Percentiles rank a stretch among this genome's conserved stretches.
phyloP scores from a whole-genome alignment of 495 filamentous ascomycete genomes.

The Neurospora tetraspora region DNA sequence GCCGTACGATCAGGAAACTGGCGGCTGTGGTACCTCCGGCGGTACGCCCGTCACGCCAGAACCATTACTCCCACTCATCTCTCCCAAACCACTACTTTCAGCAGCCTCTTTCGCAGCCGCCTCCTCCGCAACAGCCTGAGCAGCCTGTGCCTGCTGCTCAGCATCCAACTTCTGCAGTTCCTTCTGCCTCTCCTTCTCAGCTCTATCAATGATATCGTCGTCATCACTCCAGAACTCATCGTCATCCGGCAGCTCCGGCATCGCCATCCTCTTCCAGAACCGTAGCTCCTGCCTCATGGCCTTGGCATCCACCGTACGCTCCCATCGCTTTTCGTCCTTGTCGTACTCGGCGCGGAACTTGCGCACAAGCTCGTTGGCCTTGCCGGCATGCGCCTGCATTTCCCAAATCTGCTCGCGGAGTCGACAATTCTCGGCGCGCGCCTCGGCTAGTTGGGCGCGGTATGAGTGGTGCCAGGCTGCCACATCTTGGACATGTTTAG shows the following conservation, averaged over 20 bases:
- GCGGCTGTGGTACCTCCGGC: background rate
- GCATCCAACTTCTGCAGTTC: constrained; percentile 27
- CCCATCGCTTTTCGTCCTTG: constrained; percentile 36
- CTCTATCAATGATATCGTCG: constrained; percentile 43
- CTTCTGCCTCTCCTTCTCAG: constrained; percentile 37
- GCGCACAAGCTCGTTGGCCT: constrained; percentile 39
- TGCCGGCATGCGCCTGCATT: constrained; percentile 41
- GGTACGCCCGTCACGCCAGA: background rate
- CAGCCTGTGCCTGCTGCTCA: constrained; percentile 27
- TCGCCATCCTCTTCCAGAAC: constrained; percentile 47
- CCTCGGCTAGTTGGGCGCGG: constrained; percentile 45
- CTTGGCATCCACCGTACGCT: constrained; percentile 33
- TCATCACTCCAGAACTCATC: constrained; percentile 46
- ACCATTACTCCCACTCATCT: background rate
- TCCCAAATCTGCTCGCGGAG: constrained; percentile 49
- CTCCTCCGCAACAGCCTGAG: constrained; percentile 9
- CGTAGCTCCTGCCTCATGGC: constrained; percentile 38
- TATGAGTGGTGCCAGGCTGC: constrained; percentile 47
- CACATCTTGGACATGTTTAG: constrained; percentile 39
- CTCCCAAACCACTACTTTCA: background rate
- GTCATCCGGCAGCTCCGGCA: constrained; percentile 39
- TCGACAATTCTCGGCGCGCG: constrained; percentile 43
- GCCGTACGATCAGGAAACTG: background rate
- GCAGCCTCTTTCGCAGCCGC: constrained; percentile 2
- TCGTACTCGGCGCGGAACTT: constrained; percentile 37